phyloP scores from a whole-genome alignment of 768 basidiomycete species.

The Sutorius australiensis region DNA sequence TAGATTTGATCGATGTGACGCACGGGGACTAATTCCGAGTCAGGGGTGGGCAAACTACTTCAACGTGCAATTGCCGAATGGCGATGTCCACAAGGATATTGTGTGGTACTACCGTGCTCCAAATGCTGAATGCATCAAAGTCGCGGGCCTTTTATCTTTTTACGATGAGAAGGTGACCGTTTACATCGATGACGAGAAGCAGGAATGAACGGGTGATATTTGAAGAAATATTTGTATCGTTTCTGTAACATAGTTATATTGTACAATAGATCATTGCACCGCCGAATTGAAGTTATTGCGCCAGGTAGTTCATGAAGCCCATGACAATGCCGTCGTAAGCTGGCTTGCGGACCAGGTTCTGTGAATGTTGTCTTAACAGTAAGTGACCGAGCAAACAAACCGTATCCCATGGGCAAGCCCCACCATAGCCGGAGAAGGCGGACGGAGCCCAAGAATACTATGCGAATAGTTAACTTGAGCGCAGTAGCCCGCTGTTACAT shows the following conservation, averaged over 20 bases:
- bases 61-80: constrained; percentile 43
- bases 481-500: constrained; percentile 12
- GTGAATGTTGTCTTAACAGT: background rate
- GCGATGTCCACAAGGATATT: constrained; percentile 43
- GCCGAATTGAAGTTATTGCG: background rate
- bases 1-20: background rate
- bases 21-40: background rate
- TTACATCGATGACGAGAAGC: constrained; percentile 57
- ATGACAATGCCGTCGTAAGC: constrained; percentile 12
- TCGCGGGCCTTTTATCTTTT: constrained; percentile 54
- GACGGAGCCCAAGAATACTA: constrained; percentile 18
- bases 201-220: constrained; percentile 31
- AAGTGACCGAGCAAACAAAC: constrained; percentile 1
- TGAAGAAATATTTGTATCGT: background rate
- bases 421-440: constrained; percentile 8
- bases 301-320: constrained; percentile 5
- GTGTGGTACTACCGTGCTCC: constrained; percentile 66
- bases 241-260: background rate
- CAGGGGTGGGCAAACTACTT: constrained; percentile 63
- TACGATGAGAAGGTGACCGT: constrained; percentile 68
- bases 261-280: constrained; percentile 1
- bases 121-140: constrained; percentile 44
- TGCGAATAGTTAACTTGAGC: background rate
- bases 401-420: constrained; percentile 15
- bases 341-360: constrained; percentile 16